Conservation (phyloP, 2,329 filamentous ascomycete species). For the Cordyceps farinosa region DNA sequence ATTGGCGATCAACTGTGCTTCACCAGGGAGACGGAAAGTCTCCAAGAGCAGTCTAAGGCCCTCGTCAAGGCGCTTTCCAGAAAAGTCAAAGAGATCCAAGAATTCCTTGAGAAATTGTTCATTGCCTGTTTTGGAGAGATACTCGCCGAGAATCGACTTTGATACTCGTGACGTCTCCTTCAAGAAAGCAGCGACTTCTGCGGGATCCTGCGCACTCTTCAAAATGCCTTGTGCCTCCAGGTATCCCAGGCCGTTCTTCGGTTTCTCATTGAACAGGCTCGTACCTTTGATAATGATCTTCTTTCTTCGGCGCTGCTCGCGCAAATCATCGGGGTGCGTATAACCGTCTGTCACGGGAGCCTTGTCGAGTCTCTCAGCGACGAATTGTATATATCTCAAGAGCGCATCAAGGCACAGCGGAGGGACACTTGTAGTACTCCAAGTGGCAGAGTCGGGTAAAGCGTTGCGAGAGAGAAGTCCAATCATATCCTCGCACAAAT, state of each 20-base stretch:
- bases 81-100: conserved; percentile 83
- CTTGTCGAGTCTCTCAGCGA: conserved; percentile 80
- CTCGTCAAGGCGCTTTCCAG: conserved; percentile 82
- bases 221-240: conserved; percentile 85
- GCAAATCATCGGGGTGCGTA: conserved; percentile 61
- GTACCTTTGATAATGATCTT: conserved; percentile 85
- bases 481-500: conserved; percentile 93
- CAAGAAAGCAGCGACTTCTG: conserved; percentile 80
- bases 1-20: conserved; percentile 87
- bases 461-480: conserved; percentile 90
- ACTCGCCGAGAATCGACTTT: conserved; percentile 89
- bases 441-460: conserved; percentile 93
- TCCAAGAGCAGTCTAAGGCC: conserved; percentile 83
- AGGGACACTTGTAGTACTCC: conserved; percentile 98
- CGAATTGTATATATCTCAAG: conserved; percentile 84
- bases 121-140: conserved; percentile 85
- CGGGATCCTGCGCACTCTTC: conserved; percentile 66
- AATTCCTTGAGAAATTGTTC: conserved; percentile 82
- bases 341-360: conserved; percentile 60
- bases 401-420: conserved; percentile 91
- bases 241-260: conserved; percentile 83
- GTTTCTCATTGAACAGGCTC: conserved; percentile 91
- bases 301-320: conserved; percentile 73
- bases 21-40: conserved; percentile 88
- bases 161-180: conserved; percentile 84